Evolutionary conservation across 805 yeast genomes (phyloP).

Genomic region (Lipomyces chichibuensis): DNA sequence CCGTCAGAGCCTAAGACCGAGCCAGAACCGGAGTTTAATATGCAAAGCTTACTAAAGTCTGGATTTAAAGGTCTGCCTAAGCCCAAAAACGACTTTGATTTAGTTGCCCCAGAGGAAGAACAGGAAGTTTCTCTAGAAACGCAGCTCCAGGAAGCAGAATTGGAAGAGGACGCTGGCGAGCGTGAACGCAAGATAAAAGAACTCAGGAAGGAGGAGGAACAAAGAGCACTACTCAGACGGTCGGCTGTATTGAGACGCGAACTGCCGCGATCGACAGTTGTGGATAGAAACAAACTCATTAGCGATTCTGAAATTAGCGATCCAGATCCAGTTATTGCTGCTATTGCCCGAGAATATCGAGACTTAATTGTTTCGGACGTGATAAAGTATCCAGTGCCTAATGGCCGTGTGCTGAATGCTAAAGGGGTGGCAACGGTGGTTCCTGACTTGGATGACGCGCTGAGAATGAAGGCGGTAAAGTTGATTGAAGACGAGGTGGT

Average conservation of each 20-base stretch:
- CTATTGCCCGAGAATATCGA: slow-evolving; percentile 36
- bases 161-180: slow-evolving; percentile 42
- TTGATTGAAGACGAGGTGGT: slow-evolving; percentile 30
- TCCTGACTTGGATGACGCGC: slow-evolving; percentile 37
- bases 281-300: slow-evolving; percentile 20
- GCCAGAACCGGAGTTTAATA: background rate
- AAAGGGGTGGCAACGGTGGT: slow-evolving; percentile 19
- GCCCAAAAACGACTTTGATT: slow-evolving; percentile 48
- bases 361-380: slow-evolving; percentile 41
- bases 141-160: slow-evolving; percentile 30
- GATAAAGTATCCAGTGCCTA: slow-evolving; percentile 36
- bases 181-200: slow-evolving; percentile 38
- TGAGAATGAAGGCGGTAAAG: slow-evolving; percentile 16
- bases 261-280: slow-evolving; percentile 42
- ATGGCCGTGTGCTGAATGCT: slow-evolving; percentile 15
- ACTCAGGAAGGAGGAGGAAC: slow-evolving; percentile 32
- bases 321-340: slow-evolving; percentile 23
- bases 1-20: background rate
- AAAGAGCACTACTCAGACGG: slow-evolving; percentile 45
- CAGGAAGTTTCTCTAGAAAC: slow-evolving; percentile 24
- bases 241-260: slow-evolving; percentile 55
- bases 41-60: slow-evolving; percentile 19
- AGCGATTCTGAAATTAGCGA: slow-evolving; percentile 6
- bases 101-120: slow-evolving; percentile 45
- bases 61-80: slow-evolving; percentile 43